phyloP scores from a whole-genome alignment of 306 rosid species.

The Gynostemma pentaphyllum region DNA sequence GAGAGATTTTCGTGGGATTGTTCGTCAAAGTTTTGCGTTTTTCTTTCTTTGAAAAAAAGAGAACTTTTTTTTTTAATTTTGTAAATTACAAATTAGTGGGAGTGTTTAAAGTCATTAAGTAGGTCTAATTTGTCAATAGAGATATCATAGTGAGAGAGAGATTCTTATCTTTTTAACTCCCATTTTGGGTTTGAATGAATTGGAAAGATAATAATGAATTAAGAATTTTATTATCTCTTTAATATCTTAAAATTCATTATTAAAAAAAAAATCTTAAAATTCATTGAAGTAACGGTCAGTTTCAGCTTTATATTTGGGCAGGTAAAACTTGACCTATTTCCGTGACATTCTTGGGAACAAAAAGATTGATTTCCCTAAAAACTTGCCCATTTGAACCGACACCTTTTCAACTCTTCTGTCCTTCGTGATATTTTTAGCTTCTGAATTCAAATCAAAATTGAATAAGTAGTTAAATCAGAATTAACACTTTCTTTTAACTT shows the following conservation, averaged over 20 bases:
- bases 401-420: background rate
- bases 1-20: background rate
- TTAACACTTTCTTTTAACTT: background rate
- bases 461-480: background rate
- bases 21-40: background rate
- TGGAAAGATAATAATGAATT: background rate
- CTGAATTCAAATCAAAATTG: background rate
- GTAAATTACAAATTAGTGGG: constrained; percentile 11
- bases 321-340: background rate
- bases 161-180: background rate
- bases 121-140: background rate
- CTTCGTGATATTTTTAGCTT: background rate
- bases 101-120: background rate
- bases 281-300: constrained; percentile 4
- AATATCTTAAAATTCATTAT: too few species aligned
- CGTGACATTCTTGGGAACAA: too few species aligned
- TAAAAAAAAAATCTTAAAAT: background rate
- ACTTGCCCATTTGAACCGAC: background rate
- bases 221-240: background rate
- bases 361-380: background rate
- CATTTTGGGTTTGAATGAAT: background rate
- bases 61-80: background rate
- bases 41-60: too few species aligned
- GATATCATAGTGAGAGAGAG: background rate
- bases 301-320: background rate